Evolutionary conservation across 1,284 basidiomycete genomes (phyloP).

Genomic region (Tremellales sp.): DNA sequence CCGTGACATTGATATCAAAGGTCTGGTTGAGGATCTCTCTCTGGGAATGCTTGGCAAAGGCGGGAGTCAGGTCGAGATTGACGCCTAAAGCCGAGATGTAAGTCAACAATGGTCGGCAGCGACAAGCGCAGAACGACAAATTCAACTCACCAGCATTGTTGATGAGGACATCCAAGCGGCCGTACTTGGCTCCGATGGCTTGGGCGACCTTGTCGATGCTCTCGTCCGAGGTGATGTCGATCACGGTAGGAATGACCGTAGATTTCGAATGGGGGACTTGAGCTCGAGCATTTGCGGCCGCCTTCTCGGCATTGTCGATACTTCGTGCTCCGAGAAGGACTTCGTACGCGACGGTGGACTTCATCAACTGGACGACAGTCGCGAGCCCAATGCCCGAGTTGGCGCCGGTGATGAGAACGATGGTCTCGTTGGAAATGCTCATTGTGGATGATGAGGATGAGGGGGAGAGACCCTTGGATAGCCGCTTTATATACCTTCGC

Average conservation of each 20-base stretch:
- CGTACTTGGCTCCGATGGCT: slow-evolving; percentile 9
- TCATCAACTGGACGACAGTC: neutral
- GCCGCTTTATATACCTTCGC: too few relatives aligned
- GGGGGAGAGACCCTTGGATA: too few relatives aligned
- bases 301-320: slow-evolving; percentile 2
- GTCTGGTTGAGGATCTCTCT: slow-evolving; percentile 1
- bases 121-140: too few relatives aligned
- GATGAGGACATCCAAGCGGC: slow-evolving; percentile 26
- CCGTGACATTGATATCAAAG: slow-evolving; percentile 12
- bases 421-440: too few relatives aligned
- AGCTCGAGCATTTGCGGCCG: neutral
- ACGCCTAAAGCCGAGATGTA: slow-evolving; percentile 5
- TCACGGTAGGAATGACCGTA: neutral
- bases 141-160: slow-evolving; percentile 26
- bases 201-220: neutral
- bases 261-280: neutral
- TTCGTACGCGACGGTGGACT: neutral
- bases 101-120: too few relatives aligned
- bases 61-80: slow-evolving; percentile 3
- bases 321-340: slow-evolving; percentile 1
- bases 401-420: slow-evolving; percentile 7
- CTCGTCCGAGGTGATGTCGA: slow-evolving; percentile 4
- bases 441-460: slow-evolving; percentile 21
- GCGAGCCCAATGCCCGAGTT: slow-evolving; percentile 6
- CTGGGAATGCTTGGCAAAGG: neutral